phyloP scores from a whole-genome alignment of 2,329 filamentous ascomycete genomes.

The Cercospora sesami region DNA sequence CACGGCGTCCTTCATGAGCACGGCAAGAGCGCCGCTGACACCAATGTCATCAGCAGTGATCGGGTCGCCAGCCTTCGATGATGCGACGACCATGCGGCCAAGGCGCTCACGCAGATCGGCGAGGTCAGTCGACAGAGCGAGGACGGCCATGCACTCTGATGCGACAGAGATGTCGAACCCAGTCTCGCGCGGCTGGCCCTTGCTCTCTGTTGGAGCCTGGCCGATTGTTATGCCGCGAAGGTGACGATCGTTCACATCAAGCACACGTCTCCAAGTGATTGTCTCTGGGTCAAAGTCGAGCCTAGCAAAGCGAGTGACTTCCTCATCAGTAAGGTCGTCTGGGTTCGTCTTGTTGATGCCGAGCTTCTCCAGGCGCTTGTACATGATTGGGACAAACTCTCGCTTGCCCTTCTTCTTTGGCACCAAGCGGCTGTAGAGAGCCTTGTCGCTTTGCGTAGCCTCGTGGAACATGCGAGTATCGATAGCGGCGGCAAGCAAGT shows the following conservation, averaged over 20 bases:
- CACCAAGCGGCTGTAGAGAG: conserved; percentile 84
- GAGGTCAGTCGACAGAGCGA: conserved; percentile 86
- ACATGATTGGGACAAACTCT: conserved; percentile 85
- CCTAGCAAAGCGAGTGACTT: conserved; percentile 83
- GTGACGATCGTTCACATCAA: conserved; percentile 97
- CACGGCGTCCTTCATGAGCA: conserved; percentile 96
- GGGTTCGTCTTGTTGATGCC: conserved; percentile 95
- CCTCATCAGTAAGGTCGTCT: conserved; percentile 83
- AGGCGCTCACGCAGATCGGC: conserved; percentile 89
- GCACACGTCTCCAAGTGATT: conserved; percentile 93
- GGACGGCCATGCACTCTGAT: conserved; percentile 96
- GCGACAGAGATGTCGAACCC: conserved; percentile 98
- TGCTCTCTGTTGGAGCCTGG: conserved; percentile 77
- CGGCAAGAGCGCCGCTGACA: conserved; percentile 85
- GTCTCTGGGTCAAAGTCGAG: conserved; percentile 95
- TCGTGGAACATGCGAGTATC: conserved; percentile 99
- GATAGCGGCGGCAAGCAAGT: conserved; percentile 90
- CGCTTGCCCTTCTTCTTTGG: conserved; percentile 87
- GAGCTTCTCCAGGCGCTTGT: conserved; percentile 89
- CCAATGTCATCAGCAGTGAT: conserved; percentile 96
- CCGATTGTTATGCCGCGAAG: conserved; percentile 87
- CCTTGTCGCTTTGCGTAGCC: conserved; percentile 85
- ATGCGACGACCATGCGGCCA: conserved; percentile 92
- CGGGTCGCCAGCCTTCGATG: conserved; percentile 79
- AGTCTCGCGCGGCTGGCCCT: conserved; percentile 81